phyloP scores from a whole-genome alignment of 345 rosid species.

The Gossypium raimondii region DNA sequence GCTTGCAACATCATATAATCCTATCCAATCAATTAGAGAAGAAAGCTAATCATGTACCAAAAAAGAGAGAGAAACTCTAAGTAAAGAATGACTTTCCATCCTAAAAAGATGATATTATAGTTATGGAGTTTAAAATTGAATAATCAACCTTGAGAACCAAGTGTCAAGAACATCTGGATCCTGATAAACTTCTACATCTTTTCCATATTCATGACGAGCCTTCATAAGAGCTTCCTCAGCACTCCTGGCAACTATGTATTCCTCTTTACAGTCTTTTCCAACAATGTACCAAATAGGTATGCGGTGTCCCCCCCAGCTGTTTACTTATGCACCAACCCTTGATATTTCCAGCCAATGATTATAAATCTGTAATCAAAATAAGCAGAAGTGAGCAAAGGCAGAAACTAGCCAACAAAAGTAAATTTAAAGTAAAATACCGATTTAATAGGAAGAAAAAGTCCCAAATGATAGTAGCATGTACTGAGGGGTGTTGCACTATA shows the following conservation, averaged over 20 bases:
- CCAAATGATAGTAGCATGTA: not conserved
- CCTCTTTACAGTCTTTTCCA: slow-evolving; percentile 81
- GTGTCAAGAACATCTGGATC: slow-evolving; percentile 98
- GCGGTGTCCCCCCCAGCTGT: slow-evolving; percentile 98
- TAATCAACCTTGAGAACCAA: slow-evolving; percentile 91
- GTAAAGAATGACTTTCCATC: not conserved
- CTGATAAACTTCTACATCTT: slow-evolving; percentile 74
- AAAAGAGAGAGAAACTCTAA: not conserved
- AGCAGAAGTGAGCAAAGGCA: slow-evolving; percentile 10
- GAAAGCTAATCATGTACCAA: not conserved
- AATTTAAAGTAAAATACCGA: slow-evolving; percentile 1
- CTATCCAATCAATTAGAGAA: not conserved
- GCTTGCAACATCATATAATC: not conserved
- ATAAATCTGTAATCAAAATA: slow-evolving; percentile 53
- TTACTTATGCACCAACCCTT: slow-evolving; percentile 99
- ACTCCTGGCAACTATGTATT: slow-evolving; percentile 70
- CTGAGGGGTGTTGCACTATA: not conserved
- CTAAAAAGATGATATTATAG: not conserved
- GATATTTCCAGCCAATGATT: slow-evolving; percentile 95
- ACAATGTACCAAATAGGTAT: slow-evolving; percentile 95
- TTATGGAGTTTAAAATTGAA: slow-evolving; percentile 11
- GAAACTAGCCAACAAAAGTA: not conserved
- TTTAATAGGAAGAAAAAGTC: not conserved
- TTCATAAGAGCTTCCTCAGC: slow-evolving; percentile 72
- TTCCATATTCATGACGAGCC: slow-evolving; percentile 73